These are phyloP conservation scores for Malbranchea zuffiana DNA, from an alignment of 2,329 filamentous ascomycete genomes.

Conservation along the genomic window DNA sequence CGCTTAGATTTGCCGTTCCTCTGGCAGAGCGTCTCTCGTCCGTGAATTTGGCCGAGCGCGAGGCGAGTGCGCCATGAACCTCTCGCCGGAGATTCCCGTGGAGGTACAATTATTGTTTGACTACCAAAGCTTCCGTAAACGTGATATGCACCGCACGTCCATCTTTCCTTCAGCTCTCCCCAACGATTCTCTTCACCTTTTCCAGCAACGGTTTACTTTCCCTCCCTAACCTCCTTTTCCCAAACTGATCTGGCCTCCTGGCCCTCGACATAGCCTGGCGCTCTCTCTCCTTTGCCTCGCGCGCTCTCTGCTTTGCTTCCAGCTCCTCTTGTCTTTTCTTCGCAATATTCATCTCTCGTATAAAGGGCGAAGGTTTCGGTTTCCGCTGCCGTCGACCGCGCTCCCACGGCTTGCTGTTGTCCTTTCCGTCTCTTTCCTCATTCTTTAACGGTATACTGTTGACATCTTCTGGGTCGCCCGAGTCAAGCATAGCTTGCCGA, in stretches of 20 bases:
- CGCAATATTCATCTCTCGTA: constrained; percentile 58
- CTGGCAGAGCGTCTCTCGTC: too few relatives aligned
- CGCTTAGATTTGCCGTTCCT: too few relatives aligned
- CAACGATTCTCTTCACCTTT: constrained; percentile 63
- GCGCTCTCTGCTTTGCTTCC: constrained; percentile 54
- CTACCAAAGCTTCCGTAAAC: too few relatives aligned
- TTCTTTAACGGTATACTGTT: constrained; percentile 10
- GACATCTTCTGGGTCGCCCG: constrained; percentile 20
- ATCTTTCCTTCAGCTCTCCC: constrained; percentile 21
- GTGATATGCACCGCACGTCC: neutral
- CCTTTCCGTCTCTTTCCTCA: constrained; percentile 16
- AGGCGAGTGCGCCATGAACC: too few relatives aligned
- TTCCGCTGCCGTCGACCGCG: constrained; percentile 21
- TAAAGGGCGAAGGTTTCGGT: constrained; percentile 43
- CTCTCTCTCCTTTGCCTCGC: constrained; percentile 62
- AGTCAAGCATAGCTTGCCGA: constrained; percentile 48
- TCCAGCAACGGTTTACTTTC: constrained; percentile 70
- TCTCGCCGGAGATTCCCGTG: too few relatives aligned
- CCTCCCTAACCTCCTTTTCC: constrained; percentile 67
- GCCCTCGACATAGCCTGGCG: constrained; percentile 54
- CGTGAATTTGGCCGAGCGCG: too few relatives aligned
- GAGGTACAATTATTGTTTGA: too few relatives aligned
- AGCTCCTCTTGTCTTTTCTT: constrained; percentile 48
- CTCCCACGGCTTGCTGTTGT: constrained; percentile 18
- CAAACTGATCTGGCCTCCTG: constrained; percentile 51